Base-by-base conservation (phyloP, 257 asterid species). In the Nicotiana obtusifolia region DNA sequence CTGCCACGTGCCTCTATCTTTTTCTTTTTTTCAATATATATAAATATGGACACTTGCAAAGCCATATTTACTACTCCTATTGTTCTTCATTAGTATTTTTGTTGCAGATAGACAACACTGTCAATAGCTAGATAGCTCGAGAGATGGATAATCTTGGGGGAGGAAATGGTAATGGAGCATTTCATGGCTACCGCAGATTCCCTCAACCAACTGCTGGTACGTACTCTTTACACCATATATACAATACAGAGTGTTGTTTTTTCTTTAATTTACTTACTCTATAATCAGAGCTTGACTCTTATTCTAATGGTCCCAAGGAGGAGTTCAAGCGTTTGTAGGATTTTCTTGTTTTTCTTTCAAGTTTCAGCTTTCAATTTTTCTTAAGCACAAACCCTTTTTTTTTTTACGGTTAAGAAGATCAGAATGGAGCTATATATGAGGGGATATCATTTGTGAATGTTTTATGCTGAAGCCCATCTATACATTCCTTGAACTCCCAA, bases 111-210 rank as follows among this genome's bases (percentile, higher is more conserved):
- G 13, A 41, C 49, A 41, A 9, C 13, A 41, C 13, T 41, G 49
- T 41, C 49, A 9, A 41, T 41, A 41, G 13, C 1, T 41, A 41
- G 10, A 37, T 7, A 7, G 44, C 44, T 37, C 9, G 0, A 37
- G 49, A 82, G 66, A 81, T 66, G 30, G 75, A 86, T 0, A 47
- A 73, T 15, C 47, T 88, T 91, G 93, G 95, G 87, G 93, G 90
- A 82, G 89, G 89, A 30, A 84, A 84, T 64, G 88, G 88, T 22
- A 83, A 84, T 75, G 90, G 89, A 37, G 92, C 90, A 62, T 91
- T 91, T 84, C 95, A 88, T 86, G 93, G 91, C 90, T 87, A 90
- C 90, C 90, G 86, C 82, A 44, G 64, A 52, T 86, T 85, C 71
- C 90, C 87, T 9, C 83, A 53, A 10, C 81, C 90, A 10, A 87